Base-by-base conservation (phyloP, 306 rosid genomes). In the Prinsepia uniflora region DNA sequence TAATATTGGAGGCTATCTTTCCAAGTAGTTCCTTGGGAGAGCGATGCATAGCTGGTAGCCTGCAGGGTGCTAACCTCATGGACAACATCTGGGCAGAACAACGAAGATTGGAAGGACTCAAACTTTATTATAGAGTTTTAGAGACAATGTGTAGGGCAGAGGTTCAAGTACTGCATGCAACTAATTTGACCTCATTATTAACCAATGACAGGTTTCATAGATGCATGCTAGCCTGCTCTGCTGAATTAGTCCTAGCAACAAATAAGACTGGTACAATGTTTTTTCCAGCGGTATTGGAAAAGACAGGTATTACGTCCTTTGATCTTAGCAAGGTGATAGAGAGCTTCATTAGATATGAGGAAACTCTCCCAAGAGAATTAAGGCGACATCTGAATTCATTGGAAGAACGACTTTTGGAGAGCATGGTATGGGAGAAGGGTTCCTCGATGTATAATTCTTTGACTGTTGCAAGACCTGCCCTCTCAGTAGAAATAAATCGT, bases 361-460 rank as follows among this genome's bases (percentile, higher is more conserved):
- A 91, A 47, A 87, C 99, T 74, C 97, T 95, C 68, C 97, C 99
- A 1, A 91, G 99, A 85, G 99, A 95, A 77, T 81, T 95, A 82
- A 87, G 96, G 79, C 87, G 99, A 10, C 97, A 95, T 86, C 74
- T 95, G 61, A 91, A 95, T 85, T 87, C 99, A 12, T 81, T 95
- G 91, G 99, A 95, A 84, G 99, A 95, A 80, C 90, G 99, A 60
- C 96, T 95, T 52, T 76, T 95, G 90, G 97, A 95, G 83, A 87
- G 96, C 78, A 87, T 95, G 99, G 99, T 95, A 22, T 95, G 99
- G 99, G 99, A 91, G 65, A 95, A 91, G 79, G 99, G 99, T 78
- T 95, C 97, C 49, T 95, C 99, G 0, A 91, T 95, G 97, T 95
- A 95, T 78, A 95, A 91, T 86, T 95, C 99, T 57, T 83, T 95